Conservation (phyloP, 2,329 filamentous ascomycete genomes). For the Aureobasidium sp. region DNA sequence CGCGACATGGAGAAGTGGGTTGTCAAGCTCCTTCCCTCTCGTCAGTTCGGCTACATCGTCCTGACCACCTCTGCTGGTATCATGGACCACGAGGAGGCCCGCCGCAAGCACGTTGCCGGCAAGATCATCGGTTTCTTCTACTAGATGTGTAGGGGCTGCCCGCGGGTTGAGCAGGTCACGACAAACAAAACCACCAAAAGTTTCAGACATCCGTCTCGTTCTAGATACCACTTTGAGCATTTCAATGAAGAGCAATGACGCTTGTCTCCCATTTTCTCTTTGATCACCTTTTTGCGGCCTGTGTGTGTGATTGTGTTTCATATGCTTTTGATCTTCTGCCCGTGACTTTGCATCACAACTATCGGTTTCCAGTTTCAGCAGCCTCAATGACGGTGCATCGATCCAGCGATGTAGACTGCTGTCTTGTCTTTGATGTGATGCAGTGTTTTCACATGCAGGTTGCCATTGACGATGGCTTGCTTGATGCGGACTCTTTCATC, state of each 20-base stretch:
- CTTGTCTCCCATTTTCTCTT: slow-evolving; percentile 4
- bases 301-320: background rate
- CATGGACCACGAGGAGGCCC: slow-evolving; percentile 99
- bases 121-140: slow-evolving; percentile 99
- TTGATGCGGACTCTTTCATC: background rate
- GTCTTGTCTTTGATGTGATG: background rate
- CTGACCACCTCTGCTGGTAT: slow-evolving; percentile 98
- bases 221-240: slow-evolving; percentile 17
- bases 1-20: slow-evolving; percentile 99
- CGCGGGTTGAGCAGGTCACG: background rate
- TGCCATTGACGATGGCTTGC: background rate
- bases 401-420: slow-evolving; percentile 6
- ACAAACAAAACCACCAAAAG: slow-evolving; percentile 13
- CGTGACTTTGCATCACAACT: no score
- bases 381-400: background rate
- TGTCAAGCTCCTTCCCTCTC: slow-evolving; percentile 94
- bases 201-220: slow-evolving; percentile 17
- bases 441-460: slow-evolving; percentile 1
- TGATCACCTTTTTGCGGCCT: background rate
- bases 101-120: slow-evolving; percentile 97
- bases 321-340: no score
- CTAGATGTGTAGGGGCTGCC: slow-evolving; percentile 38
- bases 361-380: no score
- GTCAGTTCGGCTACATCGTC: slow-evolving; percentile 99
- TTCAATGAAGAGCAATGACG: slow-evolving; percentile 15